Evolutionary conservation across 495 filamentous ascomycete species (phyloP).

Genomic region (Penicillium nucicola): DNA sequence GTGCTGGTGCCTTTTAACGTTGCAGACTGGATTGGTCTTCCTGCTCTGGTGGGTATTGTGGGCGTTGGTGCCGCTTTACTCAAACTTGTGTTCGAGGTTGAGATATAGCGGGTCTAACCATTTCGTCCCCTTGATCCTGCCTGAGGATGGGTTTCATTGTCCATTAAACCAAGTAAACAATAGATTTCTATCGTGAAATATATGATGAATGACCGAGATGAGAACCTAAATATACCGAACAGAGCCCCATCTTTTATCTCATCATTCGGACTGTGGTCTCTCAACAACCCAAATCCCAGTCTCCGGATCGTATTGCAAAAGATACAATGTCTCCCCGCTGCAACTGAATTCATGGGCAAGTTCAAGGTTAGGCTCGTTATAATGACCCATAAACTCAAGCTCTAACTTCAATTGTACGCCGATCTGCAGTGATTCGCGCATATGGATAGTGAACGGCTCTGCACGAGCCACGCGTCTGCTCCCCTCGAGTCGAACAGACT

Average conservation of each 20-base stretch:
- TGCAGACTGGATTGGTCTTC: background rate
- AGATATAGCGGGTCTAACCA: background rate
- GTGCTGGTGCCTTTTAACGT: constrained; percentile 1
- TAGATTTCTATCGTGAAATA: no score
- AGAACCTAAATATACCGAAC: no score
- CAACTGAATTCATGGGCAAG: constrained; percentile 1
- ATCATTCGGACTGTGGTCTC: background rate
- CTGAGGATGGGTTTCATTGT: no score
- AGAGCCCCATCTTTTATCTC: no score
- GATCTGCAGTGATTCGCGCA: background rate
- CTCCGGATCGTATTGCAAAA: constrained; percentile 1
- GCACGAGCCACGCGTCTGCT: constrained; percentile 7
- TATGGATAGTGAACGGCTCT: constrained; percentile 3
- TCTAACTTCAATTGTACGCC: background rate
- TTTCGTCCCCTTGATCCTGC: no score
- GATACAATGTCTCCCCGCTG: background rate
- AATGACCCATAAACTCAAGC: background rate
- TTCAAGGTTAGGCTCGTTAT: constrained; percentile 6
- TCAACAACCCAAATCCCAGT: background rate
- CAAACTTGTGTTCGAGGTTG: background rate
- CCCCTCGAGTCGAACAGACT: constrained; percentile 7
- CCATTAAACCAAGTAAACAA: no score
- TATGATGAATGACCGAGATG: no score
- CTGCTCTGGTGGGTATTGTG: background rate
- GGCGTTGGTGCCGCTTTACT: background rate